Evolutionary conservation across 2,329 filamentous ascomycete genomes (phyloP).

Genomic region (Ascochyta clinopodiicola): DNA sequence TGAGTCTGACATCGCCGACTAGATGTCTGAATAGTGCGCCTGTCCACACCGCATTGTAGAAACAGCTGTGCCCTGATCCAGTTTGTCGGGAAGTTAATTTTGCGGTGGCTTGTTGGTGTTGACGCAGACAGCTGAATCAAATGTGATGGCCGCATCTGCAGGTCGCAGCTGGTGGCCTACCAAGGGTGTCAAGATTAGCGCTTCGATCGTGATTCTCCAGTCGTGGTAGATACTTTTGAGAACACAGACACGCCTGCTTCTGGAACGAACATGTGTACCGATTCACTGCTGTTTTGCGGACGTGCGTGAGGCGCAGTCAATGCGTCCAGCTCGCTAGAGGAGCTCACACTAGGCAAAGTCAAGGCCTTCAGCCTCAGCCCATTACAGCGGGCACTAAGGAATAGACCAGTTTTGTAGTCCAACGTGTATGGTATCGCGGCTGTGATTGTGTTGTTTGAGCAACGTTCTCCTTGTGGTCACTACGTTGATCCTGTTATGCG

Average conservation of each 20-base stretch:
- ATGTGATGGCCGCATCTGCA: background rate
- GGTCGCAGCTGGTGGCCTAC: background rate
- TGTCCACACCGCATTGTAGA: background rate
- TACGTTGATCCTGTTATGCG: background rate
- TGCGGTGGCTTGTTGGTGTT: background rate
- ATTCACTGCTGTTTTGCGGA: constrained; percentile 1
- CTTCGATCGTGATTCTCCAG: background rate
- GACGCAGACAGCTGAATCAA: background rate
- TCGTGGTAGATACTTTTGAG: background rate
- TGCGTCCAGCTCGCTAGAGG: constrained; percentile 1
- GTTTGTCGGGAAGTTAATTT: background rate
- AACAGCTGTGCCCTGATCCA: background rate
- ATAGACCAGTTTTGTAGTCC: constrained; percentile 11
- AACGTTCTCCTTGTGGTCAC: background rate
- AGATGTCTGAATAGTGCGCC: background rate
- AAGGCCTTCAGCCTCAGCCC: constrained; percentile 13
- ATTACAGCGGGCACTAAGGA: background rate
- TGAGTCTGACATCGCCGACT: background rate
- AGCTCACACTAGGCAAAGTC: constrained; percentile 1
- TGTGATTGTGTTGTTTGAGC: background rate
- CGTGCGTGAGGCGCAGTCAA: constrained; percentile 4
- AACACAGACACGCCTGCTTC: background rate
- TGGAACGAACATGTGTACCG: background rate
- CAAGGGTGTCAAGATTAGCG: background rate
- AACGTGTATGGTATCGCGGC: constrained; percentile 2